Conservation (phyloP, 345 rosid species). For the Syzygium jambos region DNA sequence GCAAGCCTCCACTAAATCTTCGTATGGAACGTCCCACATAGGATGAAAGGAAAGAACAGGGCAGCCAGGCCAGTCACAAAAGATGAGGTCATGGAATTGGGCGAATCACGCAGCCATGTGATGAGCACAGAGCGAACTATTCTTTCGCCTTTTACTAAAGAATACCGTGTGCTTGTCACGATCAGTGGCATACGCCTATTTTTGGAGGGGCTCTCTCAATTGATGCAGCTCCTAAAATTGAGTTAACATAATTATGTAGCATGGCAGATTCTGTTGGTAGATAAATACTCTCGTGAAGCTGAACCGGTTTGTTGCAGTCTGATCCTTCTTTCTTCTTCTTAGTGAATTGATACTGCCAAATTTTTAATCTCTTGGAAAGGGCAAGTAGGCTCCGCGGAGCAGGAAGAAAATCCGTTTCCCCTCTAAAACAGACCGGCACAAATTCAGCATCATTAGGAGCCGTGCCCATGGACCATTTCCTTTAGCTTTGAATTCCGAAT, state of each 20-base stretch:
- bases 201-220: neutral
- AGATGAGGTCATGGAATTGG: fast-evolving
- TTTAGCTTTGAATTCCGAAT: too few relatives aligned
- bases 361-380: too few relatives aligned
- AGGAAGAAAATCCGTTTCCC: too few relatives aligned
- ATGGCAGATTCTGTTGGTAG: too few relatives aligned
- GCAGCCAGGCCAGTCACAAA: neutral
- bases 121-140: constrained; percentile 32
- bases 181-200: constrained; percentile 7
- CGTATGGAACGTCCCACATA: neutral
- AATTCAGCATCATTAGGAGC: too few relatives aligned
- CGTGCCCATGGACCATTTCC: too few relatives aligned
- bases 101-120: neutral
- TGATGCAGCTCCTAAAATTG: neutral
- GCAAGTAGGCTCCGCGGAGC: too few relatives aligned
- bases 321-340: too few relatives aligned
- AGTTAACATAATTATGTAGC: neutral
- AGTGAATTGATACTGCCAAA: too few relatives aligned
- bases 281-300: too few relatives aligned
- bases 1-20: neutral
- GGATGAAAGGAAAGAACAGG: neutral
- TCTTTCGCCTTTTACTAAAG: constrained; percentile 50
- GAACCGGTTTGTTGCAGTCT: too few relatives aligned
- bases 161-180: constrained; percentile 27
- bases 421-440: too few relatives aligned